Evolutionary conservation across 192 early-diverging fungal genomes (phyloP).

Genomic region (Podila minutissima): DNA sequence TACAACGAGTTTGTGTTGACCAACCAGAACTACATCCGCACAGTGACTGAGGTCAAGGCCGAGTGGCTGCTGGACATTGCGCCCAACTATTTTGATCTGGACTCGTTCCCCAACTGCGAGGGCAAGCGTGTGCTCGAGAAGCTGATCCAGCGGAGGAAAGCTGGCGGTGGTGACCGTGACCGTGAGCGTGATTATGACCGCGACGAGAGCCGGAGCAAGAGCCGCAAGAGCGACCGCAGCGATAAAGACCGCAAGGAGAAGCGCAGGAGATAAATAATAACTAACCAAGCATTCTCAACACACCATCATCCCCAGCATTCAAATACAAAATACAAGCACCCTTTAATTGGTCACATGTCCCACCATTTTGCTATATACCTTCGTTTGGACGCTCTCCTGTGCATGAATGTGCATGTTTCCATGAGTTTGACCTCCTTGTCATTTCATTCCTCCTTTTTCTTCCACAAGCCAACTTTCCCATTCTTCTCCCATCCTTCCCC

Average conservation of each 20-base stretch:
- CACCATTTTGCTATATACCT: neutral
- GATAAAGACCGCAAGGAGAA: conserved; percentile 46
- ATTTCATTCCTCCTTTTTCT: neutral
- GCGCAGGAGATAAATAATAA: conserved; percentile 23
- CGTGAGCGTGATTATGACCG: conserved; percentile 13
- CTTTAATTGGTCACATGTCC: neutral
- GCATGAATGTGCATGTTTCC: neutral
- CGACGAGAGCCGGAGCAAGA: conserved; percentile 37
- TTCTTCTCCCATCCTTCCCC: neutral
- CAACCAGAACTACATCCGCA: conserved; percentile 95
- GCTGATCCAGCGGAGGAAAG: conserved; percentile 65
- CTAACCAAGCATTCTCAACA: neutral
- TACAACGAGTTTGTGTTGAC: conserved; percentile 99
- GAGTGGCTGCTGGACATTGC: conserved; percentile 90
- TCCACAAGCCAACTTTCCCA: neutral
- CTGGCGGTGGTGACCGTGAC: conserved; percentile 43
- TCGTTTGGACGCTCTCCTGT: neutral
- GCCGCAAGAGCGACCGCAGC: conserved; percentile 34
- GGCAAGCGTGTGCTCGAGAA: conserved; percentile 85
- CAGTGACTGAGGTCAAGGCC: conserved; percentile 85
- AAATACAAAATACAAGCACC: neutral
- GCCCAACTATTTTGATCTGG: conserved; percentile 92
- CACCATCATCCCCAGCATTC: neutral
- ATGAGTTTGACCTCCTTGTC: neutral
- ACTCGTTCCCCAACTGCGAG: conserved; percentile 92